Conservation (phyloP, 495 filamentous ascomycete species). For the Xylaria acuta region DNA sequence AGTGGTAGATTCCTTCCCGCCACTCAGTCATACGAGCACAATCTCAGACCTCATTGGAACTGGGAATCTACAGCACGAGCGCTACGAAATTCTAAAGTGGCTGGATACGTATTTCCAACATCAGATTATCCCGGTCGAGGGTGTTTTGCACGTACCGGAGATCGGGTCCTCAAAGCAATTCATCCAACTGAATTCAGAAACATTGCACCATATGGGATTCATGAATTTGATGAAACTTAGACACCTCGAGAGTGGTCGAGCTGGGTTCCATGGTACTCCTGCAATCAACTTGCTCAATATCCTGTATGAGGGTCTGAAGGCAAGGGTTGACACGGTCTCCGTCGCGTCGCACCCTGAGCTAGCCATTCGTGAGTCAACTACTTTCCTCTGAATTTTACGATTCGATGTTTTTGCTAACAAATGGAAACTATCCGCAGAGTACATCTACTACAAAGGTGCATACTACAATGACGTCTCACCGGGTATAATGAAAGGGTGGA, state of each 20-base stretch:
- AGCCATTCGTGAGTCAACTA: not conserved
- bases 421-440: not conserved
- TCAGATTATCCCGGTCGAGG: not conserved
- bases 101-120: not conserved
- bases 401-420: not conserved
- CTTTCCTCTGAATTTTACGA: not conserved
- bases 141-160: not conserved
- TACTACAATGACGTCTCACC: not conserved
- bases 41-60: not conserved
- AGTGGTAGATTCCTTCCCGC: not conserved
- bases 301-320: not conserved
- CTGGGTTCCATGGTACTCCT: constrained; percentile 5
- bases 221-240: not conserved
- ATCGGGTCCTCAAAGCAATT: not conserved
- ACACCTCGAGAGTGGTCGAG: not conserved
- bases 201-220: not conserved
- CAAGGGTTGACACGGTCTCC: not conserved
- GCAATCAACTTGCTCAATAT: not conserved
- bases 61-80: not conserved
- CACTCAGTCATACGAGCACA: not conserved
- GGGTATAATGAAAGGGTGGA: constrained; percentile 8
- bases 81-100: not conserved
- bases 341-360: not conserved
- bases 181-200: not conserved
- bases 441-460: not conserved